Conservation (phyloP, 331 rosid genomes). For the Spiraea crenata region DNA sequence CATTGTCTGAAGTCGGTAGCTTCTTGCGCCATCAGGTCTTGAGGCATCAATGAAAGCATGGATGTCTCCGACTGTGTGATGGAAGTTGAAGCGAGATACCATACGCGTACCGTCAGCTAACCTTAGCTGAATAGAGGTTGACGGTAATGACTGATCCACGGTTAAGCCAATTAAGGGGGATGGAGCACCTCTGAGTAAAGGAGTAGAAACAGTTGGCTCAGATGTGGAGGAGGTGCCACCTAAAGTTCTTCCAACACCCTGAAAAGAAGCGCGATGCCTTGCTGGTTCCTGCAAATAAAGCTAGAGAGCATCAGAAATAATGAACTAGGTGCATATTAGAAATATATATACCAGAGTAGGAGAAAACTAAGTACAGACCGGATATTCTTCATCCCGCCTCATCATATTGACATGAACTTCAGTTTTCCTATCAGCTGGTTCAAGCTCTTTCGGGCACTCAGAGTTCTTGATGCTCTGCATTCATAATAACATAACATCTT, state of each 20-base stretch:
- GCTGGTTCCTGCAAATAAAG: conserved; percentile 56
- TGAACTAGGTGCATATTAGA: conserved; percentile 1
- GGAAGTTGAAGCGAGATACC: conserved; percentile 86
- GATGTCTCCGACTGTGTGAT: conserved; percentile 78
- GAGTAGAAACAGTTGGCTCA: conserved; percentile 31
- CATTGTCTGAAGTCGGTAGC: conserved; percentile 82
- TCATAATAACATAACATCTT: conserved; percentile 17
- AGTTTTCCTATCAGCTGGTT: conserved; percentile 57
- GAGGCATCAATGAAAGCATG: conserved; percentile 82
- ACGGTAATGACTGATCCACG: conserved; percentile 64
- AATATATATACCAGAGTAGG: conserved; percentile 12
- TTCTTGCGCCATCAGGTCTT: conserved; percentile 67
- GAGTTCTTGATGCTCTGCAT: conserved; percentile 82
- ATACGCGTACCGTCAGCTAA: conserved; percentile 93
- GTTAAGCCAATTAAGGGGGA: conserved; percentile 59
- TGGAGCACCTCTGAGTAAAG: conserved; percentile 44
- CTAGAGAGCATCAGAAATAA: conserved; percentile 8
- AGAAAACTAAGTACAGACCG: conserved; percentile 39
- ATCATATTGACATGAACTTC: conserved; percentile 62
- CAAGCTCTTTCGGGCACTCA: conserved; percentile 85
- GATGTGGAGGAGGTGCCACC: conserved; percentile 43
- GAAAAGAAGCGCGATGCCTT: conserved; percentile 51
- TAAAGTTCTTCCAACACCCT: conserved; percentile 89
- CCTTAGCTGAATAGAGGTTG: conserved; percentile 87
- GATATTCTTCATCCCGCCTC: conserved; percentile 72